Base-by-base conservation (phyloP, 352 stramenopile genomes). In the Nothophytophthora sp. region DNA sequence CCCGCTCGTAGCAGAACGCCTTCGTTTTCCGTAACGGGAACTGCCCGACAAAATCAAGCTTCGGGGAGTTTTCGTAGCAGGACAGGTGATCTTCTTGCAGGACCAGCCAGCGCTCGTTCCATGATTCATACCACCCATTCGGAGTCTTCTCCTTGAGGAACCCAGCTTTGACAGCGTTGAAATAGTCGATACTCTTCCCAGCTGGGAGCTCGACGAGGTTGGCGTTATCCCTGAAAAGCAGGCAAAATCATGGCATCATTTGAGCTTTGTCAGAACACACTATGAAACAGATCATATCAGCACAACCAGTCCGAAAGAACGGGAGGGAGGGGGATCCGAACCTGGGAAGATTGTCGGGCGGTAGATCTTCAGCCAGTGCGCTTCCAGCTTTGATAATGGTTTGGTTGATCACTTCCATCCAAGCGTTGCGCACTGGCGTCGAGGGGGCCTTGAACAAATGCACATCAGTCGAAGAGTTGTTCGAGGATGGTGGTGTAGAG, bases 71-170 rank as follows among this genome's bases (percentile, higher is more conserved):
- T 36, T 95, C 84, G 43, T 88, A 95, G 55, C 81, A 91, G 10
- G 73, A 84, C 15, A 95, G 41, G 46, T 84, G 67, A 22, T 81
- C 68, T 9, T 88, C 72, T 61, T 92, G 75, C n/a, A 95, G 56
- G 24, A 95, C 81, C 27, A 95, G 61, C 84, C 84, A 95, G 4
- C 81, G 73, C 32, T 78, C 88, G 36, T 76, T 86, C 78, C 81
- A 90, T 34, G 78, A 82, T 67, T 95, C 84, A 25, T 92, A 92
- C 80, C 81, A 95, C 0, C 77, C 79, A 24, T 90, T 92, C 1
- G 63, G 66, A 0, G 73, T 70, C n/a, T 84, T 89, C 39, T 92
- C 81, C 27, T 90, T 74, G 8, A 90, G 37, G 25, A 89, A 88
- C 0, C 83, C 78, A 2, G 71, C 68, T 42, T 90, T 92, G 15